Base-by-base conservation (phyloP, 495 filamentous ascomycete genomes). In the Penicillium arizonense region DNA sequence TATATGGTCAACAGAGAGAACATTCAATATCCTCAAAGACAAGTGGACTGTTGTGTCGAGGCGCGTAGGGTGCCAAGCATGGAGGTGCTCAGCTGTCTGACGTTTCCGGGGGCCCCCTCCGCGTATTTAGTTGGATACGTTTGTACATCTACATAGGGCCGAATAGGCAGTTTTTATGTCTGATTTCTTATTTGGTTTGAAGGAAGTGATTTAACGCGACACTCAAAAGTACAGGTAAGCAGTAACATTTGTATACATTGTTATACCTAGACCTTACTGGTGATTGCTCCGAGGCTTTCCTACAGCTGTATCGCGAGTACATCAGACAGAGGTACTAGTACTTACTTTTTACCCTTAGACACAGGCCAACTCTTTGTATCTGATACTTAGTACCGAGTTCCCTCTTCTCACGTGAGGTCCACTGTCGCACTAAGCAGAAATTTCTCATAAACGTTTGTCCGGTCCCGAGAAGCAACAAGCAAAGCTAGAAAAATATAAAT, bases 401-500 rank as follows among this genome's bases (percentile, higher is more conserved):
- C 28, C 9, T 9, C 9, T 2, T 30, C 6, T 57, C 62, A 65
- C 56, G 36, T 62, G 62, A 57, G 7, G 4, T 33, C 32, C 18
- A 14, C 38, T 38, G 8, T 48, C 33, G 24, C 24, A 50, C 37
- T 14, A 42, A 34, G 38, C 48, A 56, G 35, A 55, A 41, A 50
- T 38, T 46, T 45, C 60, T 56, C 36, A 33, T 34, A 54, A 56
- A 47, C 30, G 50, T 63, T 66, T 58, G n/a, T 65, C 62, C 62
- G 63, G 16, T 1, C 18, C 60, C 60, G 60, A 52, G 42, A 32
- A 65, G 51, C 53, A 58, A 49, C 54, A 58, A 36, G 32, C 39
- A 50, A 53, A 59, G 33, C 41, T 39, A 10, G 23, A 63, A 63
- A 63, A 66, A 39, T 62, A 59, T 64, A 65, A 63, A 59, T 50